These are phyloP conservation scores for Pinus albicaulis DNA, from an alignment of 75 land plant genomes.

Conservation along the genomic window DNA sequence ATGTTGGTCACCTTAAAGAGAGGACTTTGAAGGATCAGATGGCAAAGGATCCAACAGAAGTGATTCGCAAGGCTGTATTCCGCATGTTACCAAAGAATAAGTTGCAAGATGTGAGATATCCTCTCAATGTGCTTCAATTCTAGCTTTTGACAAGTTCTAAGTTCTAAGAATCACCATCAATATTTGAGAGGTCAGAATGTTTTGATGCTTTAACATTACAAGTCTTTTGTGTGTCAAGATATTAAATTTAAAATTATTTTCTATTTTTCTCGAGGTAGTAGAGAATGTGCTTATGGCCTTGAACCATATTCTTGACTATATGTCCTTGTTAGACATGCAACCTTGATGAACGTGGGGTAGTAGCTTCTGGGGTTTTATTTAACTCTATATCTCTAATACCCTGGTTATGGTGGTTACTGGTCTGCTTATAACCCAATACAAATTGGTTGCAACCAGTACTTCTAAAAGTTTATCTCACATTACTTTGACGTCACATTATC, in stretches of 20 bases:
- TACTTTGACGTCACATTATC: too few relatives aligned
- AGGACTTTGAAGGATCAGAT: constrained; percentile 86
- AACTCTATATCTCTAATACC: too few relatives aligned
- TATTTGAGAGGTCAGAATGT: neutral
- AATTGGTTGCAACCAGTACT: too few relatives aligned
- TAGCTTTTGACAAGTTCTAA: constrained; percentile 1
- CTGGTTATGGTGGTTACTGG: too few relatives aligned
- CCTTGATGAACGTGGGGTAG: neutral
- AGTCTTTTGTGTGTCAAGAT: neutral
- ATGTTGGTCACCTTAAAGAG: constrained; percentile 85
- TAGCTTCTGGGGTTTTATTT: too few relatives aligned
- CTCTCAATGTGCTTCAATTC: constrained; percentile 4
- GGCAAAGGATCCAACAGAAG: constrained; percentile 85
- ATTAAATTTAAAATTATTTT: too few relatives aligned
- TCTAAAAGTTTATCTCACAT: too few relatives aligned
- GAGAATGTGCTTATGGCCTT: neutral
- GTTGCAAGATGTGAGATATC: constrained; percentile 74
- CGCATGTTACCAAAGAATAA: constrained; percentile 97
- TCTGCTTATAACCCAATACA: too few relatives aligned
- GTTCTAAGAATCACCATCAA: neutral
- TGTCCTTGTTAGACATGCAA: neutral
- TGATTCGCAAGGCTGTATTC: constrained; percentile 89
- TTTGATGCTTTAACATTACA: neutral
- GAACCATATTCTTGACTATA: neutral
- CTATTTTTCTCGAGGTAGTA: too few relatives aligned